A percentile compares a stretch with the other conserved stretches of the same genome.
These are phyloP conservation scores for Quercus phellos DNA, from an alignment of 331 rosid species.

Conservation along the genomic window DNA sequence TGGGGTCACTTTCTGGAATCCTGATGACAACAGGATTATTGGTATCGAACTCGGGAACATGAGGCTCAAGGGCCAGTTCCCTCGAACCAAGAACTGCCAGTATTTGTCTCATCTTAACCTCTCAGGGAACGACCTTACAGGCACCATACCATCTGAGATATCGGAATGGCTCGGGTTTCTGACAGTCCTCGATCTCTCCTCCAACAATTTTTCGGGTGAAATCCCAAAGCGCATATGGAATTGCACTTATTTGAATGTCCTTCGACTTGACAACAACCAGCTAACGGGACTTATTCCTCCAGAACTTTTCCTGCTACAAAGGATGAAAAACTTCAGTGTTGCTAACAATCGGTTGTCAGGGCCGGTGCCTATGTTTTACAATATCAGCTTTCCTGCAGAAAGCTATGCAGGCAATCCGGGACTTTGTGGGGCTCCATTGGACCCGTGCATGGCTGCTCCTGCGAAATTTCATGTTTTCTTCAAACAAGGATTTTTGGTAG, in stretches of 20 bases:
- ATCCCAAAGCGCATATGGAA: slow-evolving; percentile 2
- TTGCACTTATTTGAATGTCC: slow-evolving; percentile 7
- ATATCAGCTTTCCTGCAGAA: background rate
- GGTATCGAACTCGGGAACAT: background rate
- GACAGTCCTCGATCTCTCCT: slow-evolving; percentile 23
- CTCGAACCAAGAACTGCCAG: too few species aligned
- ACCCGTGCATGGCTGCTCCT: background rate
- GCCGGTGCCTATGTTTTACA: slow-evolving; percentile 10
- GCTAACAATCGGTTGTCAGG: slow-evolving; percentile 11
- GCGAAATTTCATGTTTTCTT: too few species aligned
- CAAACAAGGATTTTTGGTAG: too few species aligned
- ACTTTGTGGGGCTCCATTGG: slow-evolving; percentile 24
- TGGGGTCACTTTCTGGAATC: slow-evolving; percentile 26
- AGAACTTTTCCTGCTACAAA: slow-evolving; percentile 18
- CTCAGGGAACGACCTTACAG: slow-evolving; percentile 28
- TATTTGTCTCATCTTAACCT: too few species aligned
- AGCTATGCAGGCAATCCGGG: slow-evolving; percentile 28
- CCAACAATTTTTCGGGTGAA: slow-evolving; percentile 21
- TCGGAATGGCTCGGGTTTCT: background rate
- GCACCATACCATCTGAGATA: slow-evolving; percentile 15
- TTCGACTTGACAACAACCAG: slow-evolving; percentile 31
- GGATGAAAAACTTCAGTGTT: slow-evolving; percentile 19
- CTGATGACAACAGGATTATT: too few species aligned
- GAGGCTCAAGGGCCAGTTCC: slow-evolving; percentile 39
- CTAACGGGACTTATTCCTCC: slow-evolving; percentile 29